Conservation (phyloP, 2,329 filamentous ascomycete genomes). For the Colletotrichum tanaceti region DNA sequence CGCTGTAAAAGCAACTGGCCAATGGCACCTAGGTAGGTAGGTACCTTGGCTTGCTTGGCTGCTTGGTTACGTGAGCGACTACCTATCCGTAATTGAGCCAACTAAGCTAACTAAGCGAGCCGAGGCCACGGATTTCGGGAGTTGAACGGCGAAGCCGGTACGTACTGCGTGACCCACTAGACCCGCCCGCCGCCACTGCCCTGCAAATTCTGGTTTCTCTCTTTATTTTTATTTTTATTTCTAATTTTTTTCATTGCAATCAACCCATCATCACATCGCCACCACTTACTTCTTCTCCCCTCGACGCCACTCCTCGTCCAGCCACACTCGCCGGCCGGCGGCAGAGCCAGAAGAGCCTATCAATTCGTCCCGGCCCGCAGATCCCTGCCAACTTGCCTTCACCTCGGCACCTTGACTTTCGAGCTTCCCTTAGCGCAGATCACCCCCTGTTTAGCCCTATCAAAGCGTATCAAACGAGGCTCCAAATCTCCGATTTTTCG, state of each 20-base stretch:
- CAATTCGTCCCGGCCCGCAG: not conserved
- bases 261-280: too few relatives aligned
- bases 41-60: too few relatives aligned
- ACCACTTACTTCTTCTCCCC: too few relatives aligned
- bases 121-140: slow-evolving; percentile 39
- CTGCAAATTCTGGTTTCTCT: slow-evolving; percentile 11
- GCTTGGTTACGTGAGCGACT: slow-evolving; percentile 20
- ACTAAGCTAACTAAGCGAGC: slow-evolving; percentile 3
- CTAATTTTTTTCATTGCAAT: too few relatives aligned
- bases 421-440: slow-evolving; percentile 26
- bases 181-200: not conserved
- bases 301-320: not conserved
- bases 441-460: slow-evolving; percentile 25
- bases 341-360: too few relatives aligned
- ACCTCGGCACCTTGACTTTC: slow-evolving; percentile 29
- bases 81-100: too few relatives aligned
- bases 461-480: not conserved
- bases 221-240: too few relatives aligned
- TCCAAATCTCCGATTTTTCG: slow-evolving; percentile 23
- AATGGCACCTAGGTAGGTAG: too few relatives aligned
- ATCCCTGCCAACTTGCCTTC: not conserved
- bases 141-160: slow-evolving; percentile 1
- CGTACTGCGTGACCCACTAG: not conserved
- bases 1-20: not conserved
- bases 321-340: too few relatives aligned